Conservation (phyloP, 2,329 filamentous ascomycete genomes). For the Paecilomyces sp. region DNA sequence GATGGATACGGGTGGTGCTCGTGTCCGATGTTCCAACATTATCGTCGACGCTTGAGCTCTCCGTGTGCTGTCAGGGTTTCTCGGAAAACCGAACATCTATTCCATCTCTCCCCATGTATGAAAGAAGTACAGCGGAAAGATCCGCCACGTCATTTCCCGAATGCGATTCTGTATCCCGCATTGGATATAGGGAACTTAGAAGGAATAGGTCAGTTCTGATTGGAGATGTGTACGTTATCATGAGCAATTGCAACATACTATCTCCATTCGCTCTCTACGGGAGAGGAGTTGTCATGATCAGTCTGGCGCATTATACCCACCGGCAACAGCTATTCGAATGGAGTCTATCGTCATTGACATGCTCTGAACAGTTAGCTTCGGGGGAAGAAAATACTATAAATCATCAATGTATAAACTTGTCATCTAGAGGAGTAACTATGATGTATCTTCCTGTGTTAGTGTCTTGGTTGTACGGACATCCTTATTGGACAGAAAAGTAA, state of each 20-base stretch:
- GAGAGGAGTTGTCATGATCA: not conserved
- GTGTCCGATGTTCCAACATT: constrained; percentile 15
- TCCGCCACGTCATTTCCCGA: not conserved
- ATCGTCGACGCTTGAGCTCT: constrained; percentile 32
- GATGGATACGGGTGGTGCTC: constrained; percentile 26
- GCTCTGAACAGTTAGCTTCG: not conserved
- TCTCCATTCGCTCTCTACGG: not conserved
- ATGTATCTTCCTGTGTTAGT: not conserved
- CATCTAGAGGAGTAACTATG: not conserved
- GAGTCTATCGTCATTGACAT: not conserved
- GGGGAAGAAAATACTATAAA: not conserved
- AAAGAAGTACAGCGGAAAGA: not conserved
- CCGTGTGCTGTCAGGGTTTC: constrained; percentile 5
- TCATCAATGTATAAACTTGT: not conserved
- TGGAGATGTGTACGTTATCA: not conserved
- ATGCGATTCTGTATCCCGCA: not conserved
- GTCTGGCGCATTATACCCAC: not conserved
- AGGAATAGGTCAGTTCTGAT: not conserved
- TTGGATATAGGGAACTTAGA: not conserved
- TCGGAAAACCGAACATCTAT: not conserved
- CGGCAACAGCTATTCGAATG: not conserved
- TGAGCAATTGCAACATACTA: not conserved
- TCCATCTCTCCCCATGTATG: not conserved
- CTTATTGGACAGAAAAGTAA: not conserved
- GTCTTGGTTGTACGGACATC: not conserved